Evolutionary conservation across 192 early-diverging fungal genomes (phyloP), one percentile per base, ranked within the genome.

Genomic region (Rhizophlyctis rosea): DNA sequence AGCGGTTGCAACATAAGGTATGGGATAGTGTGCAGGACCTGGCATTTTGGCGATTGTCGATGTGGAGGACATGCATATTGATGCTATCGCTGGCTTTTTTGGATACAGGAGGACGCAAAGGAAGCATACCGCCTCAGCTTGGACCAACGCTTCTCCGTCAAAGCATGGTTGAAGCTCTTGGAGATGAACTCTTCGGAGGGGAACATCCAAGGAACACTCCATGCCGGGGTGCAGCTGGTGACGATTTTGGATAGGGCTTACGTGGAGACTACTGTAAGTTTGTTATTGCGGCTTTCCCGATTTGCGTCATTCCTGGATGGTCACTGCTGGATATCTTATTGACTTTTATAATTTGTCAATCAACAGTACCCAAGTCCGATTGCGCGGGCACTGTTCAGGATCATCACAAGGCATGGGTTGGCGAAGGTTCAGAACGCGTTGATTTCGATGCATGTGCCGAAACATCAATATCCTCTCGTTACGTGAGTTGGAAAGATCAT

Each of bases 401-500:
- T 99, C 16, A 91, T 98, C 57, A 74, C 83, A 48, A 79, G 72
- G 44, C 91, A 97, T 64, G 97, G 97, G 3, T 74, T 95, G 39
- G 88, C 90, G 56, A 98, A 97, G 69, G 90, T 99, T 33, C 87
- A 89, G 59, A 92, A 98, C 70, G 90, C 86, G 35, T 71, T 96
- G 56, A 87, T 91, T 11, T 88, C 92, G 35, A 86, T 96, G 79
- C 93, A 94, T 62, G 76, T 97, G 5, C 87, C 91, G 33, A 82
- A 80, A 27, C 68, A 90, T 0, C 86, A 92, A 23, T 84, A 85
- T 57, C 88, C 84, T 61, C 68, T 94, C 39, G 86, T 97, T 66
- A 81, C 85, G 58, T 75, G 63, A 65, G 62, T 54, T 36, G 25
- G 28, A 21, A 39, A 31, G 29, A 28, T 52, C 34, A 25, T 29